These are phyloP conservation scores for Dactylonectria macrodidyma DNA, from an alignment of 2,329 filamentous ascomycete genomes.

Conservation along the genomic window DNA sequence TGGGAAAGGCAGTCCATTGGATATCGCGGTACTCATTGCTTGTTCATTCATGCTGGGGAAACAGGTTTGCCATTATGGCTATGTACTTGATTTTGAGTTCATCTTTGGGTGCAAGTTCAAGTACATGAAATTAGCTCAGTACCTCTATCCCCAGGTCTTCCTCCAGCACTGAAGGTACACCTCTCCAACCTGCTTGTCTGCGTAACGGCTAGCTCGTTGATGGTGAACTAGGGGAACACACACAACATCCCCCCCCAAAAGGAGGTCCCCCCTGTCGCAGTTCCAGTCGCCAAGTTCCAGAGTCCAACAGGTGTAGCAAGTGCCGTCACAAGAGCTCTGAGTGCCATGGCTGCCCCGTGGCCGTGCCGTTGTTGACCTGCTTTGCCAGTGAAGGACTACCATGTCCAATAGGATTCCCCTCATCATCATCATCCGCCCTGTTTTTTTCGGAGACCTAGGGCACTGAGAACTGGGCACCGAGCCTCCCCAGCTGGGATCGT, in stretches of 20 bases:
- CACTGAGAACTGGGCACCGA: background rate
- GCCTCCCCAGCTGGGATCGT: background rate
- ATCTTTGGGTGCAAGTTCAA: background rate
- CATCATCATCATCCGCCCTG: background rate
- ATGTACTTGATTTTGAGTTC: background rate
- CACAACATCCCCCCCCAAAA: background rate
- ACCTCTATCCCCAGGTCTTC: background rate
- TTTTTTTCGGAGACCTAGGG: background rate
- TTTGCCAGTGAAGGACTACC: constrained; percentile 1
- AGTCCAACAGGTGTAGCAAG: background rate
- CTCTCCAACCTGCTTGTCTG: background rate
- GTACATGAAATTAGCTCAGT: background rate
- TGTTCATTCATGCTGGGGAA: background rate
- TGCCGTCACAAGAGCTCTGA: background rate
- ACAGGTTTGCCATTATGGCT: background rate
- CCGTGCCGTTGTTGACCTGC: background rate
- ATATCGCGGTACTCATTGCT: background rate
- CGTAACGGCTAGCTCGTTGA: constrained; percentile 3
- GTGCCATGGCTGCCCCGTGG: background rate
- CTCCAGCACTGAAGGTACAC: background rate
- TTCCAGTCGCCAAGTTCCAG: constrained; percentile 11
- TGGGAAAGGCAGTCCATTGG: background rate
- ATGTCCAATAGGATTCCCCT: background rate
- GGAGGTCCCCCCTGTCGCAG: constrained; percentile 3
- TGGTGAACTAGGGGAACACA: background rate